Conservation (phyloP, 768 basidiomycete species). For the Tubosaeta sp. region DNA sequence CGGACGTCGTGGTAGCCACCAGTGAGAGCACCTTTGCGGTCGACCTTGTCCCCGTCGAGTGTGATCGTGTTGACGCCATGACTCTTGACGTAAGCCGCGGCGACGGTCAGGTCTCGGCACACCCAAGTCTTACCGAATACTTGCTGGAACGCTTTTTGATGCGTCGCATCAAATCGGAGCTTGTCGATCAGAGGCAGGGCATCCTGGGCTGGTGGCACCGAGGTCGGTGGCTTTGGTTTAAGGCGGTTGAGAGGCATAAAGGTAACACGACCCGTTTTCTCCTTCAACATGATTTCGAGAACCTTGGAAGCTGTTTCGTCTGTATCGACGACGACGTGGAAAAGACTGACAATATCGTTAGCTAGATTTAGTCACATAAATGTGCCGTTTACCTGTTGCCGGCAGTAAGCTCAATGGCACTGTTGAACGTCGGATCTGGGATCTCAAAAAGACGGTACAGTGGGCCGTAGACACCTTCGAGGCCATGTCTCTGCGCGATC, state of each 20-base stretch:
- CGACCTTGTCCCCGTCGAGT: constrained; percentile 95
- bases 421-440: constrained; percentile 83
- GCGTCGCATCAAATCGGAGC: constrained; percentile 66
- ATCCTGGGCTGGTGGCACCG: constrained; percentile 62
- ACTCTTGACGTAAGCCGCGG: constrained; percentile 90
- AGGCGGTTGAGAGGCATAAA: constrained; percentile 98
- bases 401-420: constrained; percentile 90
- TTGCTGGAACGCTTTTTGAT: constrained; percentile 87
- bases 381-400: constrained; percentile 73
- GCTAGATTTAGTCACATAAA: neutral
- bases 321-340: constrained; percentile 97
- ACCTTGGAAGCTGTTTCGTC: constrained; percentile 89
- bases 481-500: constrained; percentile 69
- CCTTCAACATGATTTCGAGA: constrained; percentile 90
- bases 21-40: constrained; percentile 92
- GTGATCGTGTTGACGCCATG: constrained; percentile 97
- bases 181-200: constrained; percentile 81
- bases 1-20: constrained; percentile 95
- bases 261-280: constrained; percentile 91
- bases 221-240: constrained; percentile 61
- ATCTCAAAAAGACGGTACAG: constrained; percentile 92
- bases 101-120: constrained; percentile 87
- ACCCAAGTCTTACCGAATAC: constrained; percentile 98
- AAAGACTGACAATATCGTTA: constrained; percentile 48
- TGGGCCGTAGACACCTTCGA: constrained; percentile 90